Evolutionary conservation across 805 yeast genomes (phyloP), one percentile per base, ranked within the genome.

Genomic region (Metschnikowia chrysomelidarum): DNA sequence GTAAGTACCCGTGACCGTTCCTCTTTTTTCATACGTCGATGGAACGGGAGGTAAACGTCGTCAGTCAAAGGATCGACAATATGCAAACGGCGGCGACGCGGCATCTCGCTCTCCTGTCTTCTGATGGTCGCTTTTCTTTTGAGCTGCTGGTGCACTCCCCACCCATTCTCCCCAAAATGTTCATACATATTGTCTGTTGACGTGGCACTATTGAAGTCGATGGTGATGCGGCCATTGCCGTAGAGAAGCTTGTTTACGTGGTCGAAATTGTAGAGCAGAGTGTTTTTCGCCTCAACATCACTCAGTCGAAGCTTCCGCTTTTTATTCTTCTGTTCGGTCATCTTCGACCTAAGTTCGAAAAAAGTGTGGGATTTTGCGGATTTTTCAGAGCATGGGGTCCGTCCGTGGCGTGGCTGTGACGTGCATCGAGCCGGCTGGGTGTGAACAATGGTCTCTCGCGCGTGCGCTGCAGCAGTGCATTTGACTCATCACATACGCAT

Each of bases 11-110:
- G 78, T 29, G 75, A 67, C 40, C 71, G 71, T 55, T 85, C 95
- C 34, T 79, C 80, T 36, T 74, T 74, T 43, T 73, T 75, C 78
- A 82, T 75, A 24, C 73, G 67, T 26, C 69, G 68, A 57, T 83
- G 89, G 47, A 69, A 75, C 10, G 61, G 42, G 19, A 55, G 49
- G 51, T 63, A 79, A 10, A 62, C 13, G 0, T 53, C 46, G 51
- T 78, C 82, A 1, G 56, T 47, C 30, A 84, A 58, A 4, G 78
- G 76, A 38, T 66, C 72, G 5, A 25, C 47, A 2, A 36, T 24
- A 22, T 27, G 39, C 15, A 17, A 29, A 19, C 28, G 27, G 16
- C 53, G 49, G 14, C 54, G 39, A 21, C 63, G 40, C 16, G 60
- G 59, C 27, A 43, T 38, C 24, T 23, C 24, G 10, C 18, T 15